phyloP scores from a whole-genome alignment of 805 yeast species.

The Wickerhamomyces xylosicus region DNA sequence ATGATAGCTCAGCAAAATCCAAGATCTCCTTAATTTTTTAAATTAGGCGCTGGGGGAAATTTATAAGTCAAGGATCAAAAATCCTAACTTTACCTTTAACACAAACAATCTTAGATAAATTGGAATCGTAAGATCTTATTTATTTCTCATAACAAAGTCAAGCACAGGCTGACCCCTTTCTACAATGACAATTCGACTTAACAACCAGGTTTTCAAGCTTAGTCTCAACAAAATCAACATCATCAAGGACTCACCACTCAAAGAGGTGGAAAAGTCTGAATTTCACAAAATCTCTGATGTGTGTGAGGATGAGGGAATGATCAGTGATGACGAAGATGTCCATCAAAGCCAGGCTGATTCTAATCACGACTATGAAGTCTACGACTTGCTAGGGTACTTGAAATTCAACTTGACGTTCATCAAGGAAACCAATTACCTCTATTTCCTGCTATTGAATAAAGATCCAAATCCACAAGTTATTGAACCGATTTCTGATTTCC shows the following conservation, averaged over 20 bases:
- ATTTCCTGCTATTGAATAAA: neutral
- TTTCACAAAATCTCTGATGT: too few species aligned
- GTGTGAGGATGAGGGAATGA: neutral
- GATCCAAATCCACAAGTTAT: neutral
- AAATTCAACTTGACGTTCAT: neutral
- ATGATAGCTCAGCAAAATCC: too few species aligned
- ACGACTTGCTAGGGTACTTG: neutral
- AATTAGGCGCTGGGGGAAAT: neutral
- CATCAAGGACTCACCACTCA: neutral
- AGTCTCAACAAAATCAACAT: neutral
- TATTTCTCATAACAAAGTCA: too few species aligned
- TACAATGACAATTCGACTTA: neutral
- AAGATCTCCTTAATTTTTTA: too few species aligned
- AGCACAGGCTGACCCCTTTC: neutral
- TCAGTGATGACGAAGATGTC: too few species aligned
- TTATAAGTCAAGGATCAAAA: neutral
- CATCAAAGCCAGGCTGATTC: too few species aligned
- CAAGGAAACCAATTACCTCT: neutral
- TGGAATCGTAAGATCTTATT: too few species aligned
- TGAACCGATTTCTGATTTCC: constrained; percentile 5
- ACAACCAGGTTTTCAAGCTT: neutral
- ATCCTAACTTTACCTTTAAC: neutral
- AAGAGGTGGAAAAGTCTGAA: neutral
- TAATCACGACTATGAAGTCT: neutral
- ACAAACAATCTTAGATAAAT: neutral